These are phyloP conservation scores for Phytophthora rubi DNA, from an alignment of 352 stramenopile genomes.

Conservation along the genomic window DNA sequence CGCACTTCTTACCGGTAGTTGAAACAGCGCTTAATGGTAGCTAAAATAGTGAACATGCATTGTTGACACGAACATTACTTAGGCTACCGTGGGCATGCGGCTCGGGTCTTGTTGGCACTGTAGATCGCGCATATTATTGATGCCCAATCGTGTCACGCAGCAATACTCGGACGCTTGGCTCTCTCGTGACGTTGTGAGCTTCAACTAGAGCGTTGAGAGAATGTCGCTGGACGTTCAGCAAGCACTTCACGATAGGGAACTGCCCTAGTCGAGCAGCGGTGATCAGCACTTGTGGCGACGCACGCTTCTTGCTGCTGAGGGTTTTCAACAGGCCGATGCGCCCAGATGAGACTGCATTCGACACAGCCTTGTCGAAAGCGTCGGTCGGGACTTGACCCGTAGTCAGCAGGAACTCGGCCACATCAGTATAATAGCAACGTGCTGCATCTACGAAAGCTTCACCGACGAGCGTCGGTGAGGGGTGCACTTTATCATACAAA, in stretches of 20 bases:
- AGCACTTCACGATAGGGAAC: background rate
- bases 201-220: background rate
- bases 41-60: too few relatives aligned
- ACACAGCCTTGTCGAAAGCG: background rate
- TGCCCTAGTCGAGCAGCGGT: background rate
- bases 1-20: background rate
- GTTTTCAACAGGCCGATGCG: background rate
- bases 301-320: background rate
- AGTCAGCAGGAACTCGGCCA: background rate
- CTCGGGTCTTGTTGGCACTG: background rate
- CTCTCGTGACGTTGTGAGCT: background rate
- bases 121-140: background rate
- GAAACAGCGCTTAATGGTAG: too few relatives aligned
- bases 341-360: background rate
- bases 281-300: background rate
- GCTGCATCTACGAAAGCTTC: background rate
- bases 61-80: too few relatives aligned
- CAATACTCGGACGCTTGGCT: background rate
- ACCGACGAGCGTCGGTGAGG: background rate
- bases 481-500: background rate
- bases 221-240: background rate
- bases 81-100: background rate
- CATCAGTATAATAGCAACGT: background rate
- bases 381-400: background rate
- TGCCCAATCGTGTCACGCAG: background rate